Conservation (phyloP, 306 rosid species). For the Oxytropis ochrocephala region DNA sequence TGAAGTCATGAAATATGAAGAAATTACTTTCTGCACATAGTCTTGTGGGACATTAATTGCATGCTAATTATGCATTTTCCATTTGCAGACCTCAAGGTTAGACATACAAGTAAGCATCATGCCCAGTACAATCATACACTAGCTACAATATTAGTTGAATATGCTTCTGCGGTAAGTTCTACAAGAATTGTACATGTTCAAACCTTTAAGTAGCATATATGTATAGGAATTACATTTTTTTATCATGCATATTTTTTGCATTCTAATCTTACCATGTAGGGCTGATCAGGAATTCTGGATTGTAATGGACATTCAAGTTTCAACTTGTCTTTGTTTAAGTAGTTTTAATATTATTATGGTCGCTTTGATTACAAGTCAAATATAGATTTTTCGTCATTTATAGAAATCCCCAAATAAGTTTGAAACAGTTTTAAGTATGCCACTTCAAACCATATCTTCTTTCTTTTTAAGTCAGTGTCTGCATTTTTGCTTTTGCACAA, state of each 20-base stretch:
- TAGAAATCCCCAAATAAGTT: background rate
- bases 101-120: constrained; percentile 12
- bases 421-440: background rate
- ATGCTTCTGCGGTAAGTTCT: constrained; percentile 79
- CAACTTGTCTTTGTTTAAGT: background rate
- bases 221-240: background rate
- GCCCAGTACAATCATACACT: constrained; percentile 65
- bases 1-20: background rate
- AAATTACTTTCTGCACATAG: background rate
- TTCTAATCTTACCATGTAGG: constrained; percentile 10
- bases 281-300: background rate
- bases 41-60: background rate
- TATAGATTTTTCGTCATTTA: background rate
- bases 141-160: constrained; percentile 64
- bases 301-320: constrained; percentile 7
- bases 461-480: background rate
- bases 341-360: background rate
- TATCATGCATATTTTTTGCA: background rate
- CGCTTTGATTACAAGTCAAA: background rate
- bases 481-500: background rate
- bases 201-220: background rate
- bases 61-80: background rate
- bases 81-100: constrained; percentile 44
- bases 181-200: background rate
- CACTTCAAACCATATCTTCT: background rate